These are phyloP conservation scores for Tephrocybe sp. DNA, from an alignment of 768 basidiomycete species.

Conservation along the genomic window DNA sequence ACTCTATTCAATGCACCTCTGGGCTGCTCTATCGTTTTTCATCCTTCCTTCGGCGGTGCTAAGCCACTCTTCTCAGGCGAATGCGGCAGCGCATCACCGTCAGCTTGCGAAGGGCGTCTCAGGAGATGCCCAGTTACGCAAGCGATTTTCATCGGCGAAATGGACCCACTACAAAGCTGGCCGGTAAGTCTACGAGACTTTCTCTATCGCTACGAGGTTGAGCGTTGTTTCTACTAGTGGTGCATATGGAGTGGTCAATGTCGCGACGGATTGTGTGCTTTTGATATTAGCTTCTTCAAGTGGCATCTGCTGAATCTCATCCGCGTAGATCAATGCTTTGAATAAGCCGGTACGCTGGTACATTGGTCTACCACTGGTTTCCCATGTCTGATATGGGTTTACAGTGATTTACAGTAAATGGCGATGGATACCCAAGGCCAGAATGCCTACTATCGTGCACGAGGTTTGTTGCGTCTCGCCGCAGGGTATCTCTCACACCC, in stretches of 20 bases:
- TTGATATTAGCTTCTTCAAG: not conserved
- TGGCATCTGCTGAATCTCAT: not conserved
- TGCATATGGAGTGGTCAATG: slow-evolving; percentile 48
- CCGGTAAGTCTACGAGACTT: slow-evolving; percentile 29
- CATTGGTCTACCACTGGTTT: not conserved
- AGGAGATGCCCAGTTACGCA: slow-evolving; percentile 36
- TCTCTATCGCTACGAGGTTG: not conserved
- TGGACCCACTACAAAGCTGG: slow-evolving; percentile 60
- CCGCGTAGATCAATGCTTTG: slow-evolving; percentile 49
- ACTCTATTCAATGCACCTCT: slow-evolving; percentile 19
- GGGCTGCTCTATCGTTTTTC: slow-evolving; percentile 26
- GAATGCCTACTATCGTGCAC: slow-evolving; percentile 66
- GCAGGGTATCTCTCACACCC: not conserved
- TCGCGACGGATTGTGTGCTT: slow-evolving; percentile 42
- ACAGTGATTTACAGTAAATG: slow-evolving; percentile 40
- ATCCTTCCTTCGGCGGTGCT: slow-evolving; percentile 33
- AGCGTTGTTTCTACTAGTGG: slow-evolving; percentile 34
- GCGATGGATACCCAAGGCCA: slow-evolving; percentile 59
- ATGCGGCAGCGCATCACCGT: slow-evolving; percentile 38
- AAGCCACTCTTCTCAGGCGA: slow-evolving; percentile 27
- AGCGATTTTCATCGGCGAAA: slow-evolving; percentile 35
- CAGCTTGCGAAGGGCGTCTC: slow-evolving; percentile 47
- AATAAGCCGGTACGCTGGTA: slow-evolving; percentile 35
- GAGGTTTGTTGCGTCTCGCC: slow-evolving; percentile 33
- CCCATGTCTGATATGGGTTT: not conserved